Percentiles rank a stretch among this genome's conserved stretches.
Evolutionary conservation across 2,329 filamentous ascomycete species (phyloP).

Genomic region (Ophiostoma sp.): DNA sequence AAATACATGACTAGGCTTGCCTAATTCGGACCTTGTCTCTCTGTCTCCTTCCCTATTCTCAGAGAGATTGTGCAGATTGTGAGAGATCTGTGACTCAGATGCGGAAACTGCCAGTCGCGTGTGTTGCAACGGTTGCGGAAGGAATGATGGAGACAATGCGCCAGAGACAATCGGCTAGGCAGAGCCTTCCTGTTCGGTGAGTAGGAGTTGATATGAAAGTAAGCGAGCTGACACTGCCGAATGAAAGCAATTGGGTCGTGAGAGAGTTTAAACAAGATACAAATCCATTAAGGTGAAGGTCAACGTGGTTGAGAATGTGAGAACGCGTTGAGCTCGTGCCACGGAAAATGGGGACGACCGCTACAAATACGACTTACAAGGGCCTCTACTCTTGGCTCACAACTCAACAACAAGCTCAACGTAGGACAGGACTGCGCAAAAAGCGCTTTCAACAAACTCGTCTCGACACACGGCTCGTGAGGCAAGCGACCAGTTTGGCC

Average conservation of each 20-base stretch:
- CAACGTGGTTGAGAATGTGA: neutral
- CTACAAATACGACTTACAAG: neutral
- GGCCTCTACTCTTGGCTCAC: neutral
- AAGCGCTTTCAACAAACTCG: neutral
- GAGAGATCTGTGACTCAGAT: conserved; percentile 16
- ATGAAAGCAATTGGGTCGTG: neutral
- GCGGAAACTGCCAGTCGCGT: neutral
- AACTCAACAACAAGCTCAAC: neutral
- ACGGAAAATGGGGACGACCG: neutral
- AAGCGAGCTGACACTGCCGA: neutral
- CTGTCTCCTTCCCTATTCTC: neutral
- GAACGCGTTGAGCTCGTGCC: neutral
- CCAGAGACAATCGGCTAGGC: neutral
- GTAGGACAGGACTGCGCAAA: neutral
- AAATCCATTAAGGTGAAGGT: no score
- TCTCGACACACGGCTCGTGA: neutral
- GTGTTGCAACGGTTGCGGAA: conserved; percentile 16
- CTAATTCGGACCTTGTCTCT: neutral
- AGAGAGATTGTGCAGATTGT: neutral
- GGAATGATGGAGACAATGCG: neutral
- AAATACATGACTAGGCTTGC: neutral
- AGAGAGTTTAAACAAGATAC: neutral
- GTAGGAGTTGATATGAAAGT: conserved; percentile 4
- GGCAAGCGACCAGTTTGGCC: neutral
- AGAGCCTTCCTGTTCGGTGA: neutral